Percentiles rank a stretch among this genome's conserved stretches.
Evolutionary conservation across 1,139 yeast genomes (phyloP).

Genomic region (Taiozyma sp.): DNA sequence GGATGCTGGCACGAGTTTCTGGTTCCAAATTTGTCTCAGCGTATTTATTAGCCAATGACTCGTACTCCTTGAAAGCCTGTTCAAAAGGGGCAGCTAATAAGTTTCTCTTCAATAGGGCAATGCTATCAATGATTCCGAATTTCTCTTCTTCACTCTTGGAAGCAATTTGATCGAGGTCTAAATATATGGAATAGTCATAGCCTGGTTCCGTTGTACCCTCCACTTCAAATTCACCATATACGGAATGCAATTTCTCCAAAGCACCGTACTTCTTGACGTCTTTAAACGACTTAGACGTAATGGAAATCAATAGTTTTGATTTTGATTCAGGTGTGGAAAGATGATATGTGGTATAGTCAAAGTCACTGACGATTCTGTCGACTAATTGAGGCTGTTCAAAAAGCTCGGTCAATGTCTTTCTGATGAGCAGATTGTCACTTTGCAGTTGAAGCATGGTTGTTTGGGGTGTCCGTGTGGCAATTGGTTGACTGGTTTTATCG

Average conservation of each 20-base stretch:
- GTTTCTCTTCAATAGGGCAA: constrained; percentile 77
- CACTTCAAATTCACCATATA: constrained; percentile 37
- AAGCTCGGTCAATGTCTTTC: constrained; percentile 37
- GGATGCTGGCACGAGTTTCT: constrained; percentile 53
- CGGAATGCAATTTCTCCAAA: constrained; percentile 36
- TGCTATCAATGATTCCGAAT: constrained; percentile 49
- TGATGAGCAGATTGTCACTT: constrained; percentile 41
- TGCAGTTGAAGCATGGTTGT: constrained; percentile 37
- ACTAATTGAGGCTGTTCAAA: constrained; percentile 49
- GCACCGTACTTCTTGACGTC: constrained; percentile 71
- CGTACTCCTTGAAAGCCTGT: constrained; percentile 76
- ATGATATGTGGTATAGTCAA: constrained; percentile 93
- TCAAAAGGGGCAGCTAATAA: constrained; percentile 93
- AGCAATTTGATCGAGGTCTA: constrained; percentile 47
- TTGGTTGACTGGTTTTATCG: too few relatives aligned
- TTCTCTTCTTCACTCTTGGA: constrained; percentile 42
- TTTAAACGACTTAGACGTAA: constrained; percentile 71
- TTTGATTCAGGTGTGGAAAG: constrained; percentile 77
- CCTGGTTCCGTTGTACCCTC: constrained; percentile 57
- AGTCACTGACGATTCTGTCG: constrained; percentile 89
- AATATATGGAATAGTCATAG: constrained; percentile 72
- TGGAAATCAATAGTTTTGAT: constrained; percentile 59
- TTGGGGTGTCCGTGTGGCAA: too few relatives aligned
- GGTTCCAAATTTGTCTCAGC: constrained; percentile 41
- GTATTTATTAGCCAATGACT: constrained; percentile 55